Conservation (phyloP, 2,329 filamentous ascomycete genomes). For the Dissoconium aciculare region DNA sequence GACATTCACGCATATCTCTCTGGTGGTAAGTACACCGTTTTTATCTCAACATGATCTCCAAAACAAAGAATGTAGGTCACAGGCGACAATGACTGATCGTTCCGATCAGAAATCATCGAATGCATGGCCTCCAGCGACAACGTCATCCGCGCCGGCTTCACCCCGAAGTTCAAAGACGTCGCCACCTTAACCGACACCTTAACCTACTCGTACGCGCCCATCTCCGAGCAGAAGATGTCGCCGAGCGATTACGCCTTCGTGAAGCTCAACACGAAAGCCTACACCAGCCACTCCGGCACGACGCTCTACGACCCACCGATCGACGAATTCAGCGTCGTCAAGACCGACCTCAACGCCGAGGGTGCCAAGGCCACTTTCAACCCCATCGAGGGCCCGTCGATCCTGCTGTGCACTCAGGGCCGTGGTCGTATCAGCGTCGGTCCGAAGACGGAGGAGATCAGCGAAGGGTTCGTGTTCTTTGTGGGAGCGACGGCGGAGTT, state of each 20-base stretch:
- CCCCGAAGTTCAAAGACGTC: constrained; percentile 97
- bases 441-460: constrained; percentile 55
- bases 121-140: constrained; percentile 99
- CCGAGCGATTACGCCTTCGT: constrained; percentile 75
- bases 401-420: constrained; percentile 79
- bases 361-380: constrained; percentile 82
- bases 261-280: constrained; percentile 65
- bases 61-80: constrained; percentile 2
- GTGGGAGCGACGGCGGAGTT: constrained; percentile 79
- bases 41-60: too few relatives aligned
- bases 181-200: constrained; percentile 76
- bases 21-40: constrained; percentile 36
- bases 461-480: constrained; percentile 38
- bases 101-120: constrained; percentile 66
- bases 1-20: constrained; percentile 94
- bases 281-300: constrained; percentile 58
- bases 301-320: constrained; percentile 88
- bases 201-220: constrained; percentile 90
- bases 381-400: constrained; percentile 71
- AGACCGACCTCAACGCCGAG: constrained; percentile 53
- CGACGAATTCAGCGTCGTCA: constrained; percentile 84
- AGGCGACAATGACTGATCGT: too few relatives aligned
- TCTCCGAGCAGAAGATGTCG: constrained; percentile 84
- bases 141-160: constrained; percentile 91
- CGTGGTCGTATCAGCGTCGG: constrained; percentile 75